These are phyloP conservation scores for Chalara sp. DNA, from an alignment of 2,329 filamentous ascomycete species.

Conservation along the genomic window DNA sequence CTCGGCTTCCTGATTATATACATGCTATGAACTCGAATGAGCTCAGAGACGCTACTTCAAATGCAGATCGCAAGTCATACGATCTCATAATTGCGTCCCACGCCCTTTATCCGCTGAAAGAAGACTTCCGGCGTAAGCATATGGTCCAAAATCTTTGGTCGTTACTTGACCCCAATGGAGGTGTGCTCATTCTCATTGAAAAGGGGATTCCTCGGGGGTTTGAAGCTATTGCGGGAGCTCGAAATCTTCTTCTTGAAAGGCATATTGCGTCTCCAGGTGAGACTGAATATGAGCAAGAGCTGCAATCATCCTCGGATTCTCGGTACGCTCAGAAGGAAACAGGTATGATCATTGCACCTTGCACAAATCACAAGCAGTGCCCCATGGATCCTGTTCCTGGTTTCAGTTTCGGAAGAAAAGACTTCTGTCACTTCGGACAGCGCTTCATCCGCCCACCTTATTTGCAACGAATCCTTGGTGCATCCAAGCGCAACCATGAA, in stretches of 20 bases:
- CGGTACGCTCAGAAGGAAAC: conserved; percentile 40
- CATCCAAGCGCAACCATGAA: conserved; percentile 71
- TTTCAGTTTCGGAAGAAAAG: conserved; percentile 66
- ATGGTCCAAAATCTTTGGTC: conserved; percentile 87
- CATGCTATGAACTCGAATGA: conserved; percentile 55
- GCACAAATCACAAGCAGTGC: conserved; percentile 82
- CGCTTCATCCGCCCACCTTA: conserved; percentile 80
- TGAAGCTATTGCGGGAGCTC: conserved; percentile 80
- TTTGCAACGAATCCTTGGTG: conserved; percentile 68
- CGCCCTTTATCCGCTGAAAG: conserved; percentile 66
- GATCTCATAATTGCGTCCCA: conserved; percentile 90
- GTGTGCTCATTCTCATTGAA: conserved; percentile 80
- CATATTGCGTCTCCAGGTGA: conserved; percentile 61
- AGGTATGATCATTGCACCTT: conserved; percentile 65
- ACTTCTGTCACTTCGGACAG: conserved; percentile 88
- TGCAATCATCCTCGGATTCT: conserved; percentile 16
- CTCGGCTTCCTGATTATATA: conserved; percentile 81
- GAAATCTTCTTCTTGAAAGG: conserved; percentile 69
- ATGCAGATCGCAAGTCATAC: conserved; percentile 65
- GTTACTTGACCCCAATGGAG: conserved; percentile 74
- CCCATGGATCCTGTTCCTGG: conserved; percentile 80
- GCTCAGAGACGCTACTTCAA: conserved; percentile 43
- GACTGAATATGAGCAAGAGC: conserved; percentile 31
- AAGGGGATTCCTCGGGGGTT: conserved; percentile 90
- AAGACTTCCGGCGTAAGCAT: conserved; percentile 70